These are phyloP conservation scores for Globisporangium uncinulatum DNA, from an alignment of 352 stramenopile genomes.

Conservation along the genomic window DNA sequence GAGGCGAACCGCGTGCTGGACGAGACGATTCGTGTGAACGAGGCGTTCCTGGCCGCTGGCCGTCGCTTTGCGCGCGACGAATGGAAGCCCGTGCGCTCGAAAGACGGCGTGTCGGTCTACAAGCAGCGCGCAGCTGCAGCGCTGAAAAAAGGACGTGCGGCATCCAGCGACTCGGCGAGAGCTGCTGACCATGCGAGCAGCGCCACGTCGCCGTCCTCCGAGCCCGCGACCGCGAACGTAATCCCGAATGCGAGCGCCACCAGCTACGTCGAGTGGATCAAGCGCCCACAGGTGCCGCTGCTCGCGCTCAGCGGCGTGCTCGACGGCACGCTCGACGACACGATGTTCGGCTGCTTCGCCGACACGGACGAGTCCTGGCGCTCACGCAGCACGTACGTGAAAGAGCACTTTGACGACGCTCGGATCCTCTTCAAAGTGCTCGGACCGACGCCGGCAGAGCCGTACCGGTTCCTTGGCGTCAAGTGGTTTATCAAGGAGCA, in stretches of 20 bases:
- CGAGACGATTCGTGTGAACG: conserved; percentile 13
- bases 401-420: conserved; percentile 8
- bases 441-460: conserved; percentile 12
- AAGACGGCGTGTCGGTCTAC: conserved; percentile 14
- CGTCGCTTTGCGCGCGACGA: conserved; percentile 4
- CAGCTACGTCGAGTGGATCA: conserved; percentile 13
- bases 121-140: conserved; percentile 8
- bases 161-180: neutral
- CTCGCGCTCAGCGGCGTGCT: conserved; percentile 8
- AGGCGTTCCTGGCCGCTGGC: conserved; percentile 5
- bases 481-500: conserved; percentile 20
- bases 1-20: conserved; percentile 15
- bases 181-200: neutral
- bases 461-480: conserved; percentile 21
- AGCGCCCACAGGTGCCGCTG: conserved; percentile 13
- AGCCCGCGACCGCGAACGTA: neutral
- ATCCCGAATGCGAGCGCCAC: neutral
- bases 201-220: conserved; percentile 10
- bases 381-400: conserved; percentile 12
- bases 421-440: conserved; percentile 6
- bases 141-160: conserved; percentile 2
- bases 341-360: conserved; percentile 18
- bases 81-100: conserved; percentile 10
- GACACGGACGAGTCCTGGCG: conserved; percentile 16
- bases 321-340: conserved; percentile 15